Conservation (phyloP, 2,329 filamentous ascomycete species). For the Sporothrix protearum region DNA sequence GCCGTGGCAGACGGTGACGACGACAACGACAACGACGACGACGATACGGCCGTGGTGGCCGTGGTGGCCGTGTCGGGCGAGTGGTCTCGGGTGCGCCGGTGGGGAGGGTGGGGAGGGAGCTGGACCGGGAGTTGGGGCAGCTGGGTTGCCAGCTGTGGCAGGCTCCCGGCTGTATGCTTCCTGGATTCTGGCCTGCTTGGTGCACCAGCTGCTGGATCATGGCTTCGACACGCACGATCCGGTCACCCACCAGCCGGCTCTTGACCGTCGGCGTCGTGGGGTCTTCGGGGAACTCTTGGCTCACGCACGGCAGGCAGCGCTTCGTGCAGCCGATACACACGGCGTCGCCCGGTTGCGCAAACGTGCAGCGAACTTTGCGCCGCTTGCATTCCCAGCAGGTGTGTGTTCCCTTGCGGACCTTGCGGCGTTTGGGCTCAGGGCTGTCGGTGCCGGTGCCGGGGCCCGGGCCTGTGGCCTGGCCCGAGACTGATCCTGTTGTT, state of each 20-base stretch:
- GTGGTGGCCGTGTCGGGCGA: background rate
- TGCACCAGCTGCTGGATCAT: slow-evolving; percentile 24
- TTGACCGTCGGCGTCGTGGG: slow-evolving; percentile 18
- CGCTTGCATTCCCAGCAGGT: slow-evolving; percentile 58
- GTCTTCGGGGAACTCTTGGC: slow-evolving; percentile 46
- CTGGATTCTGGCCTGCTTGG: slow-evolving; percentile 11
- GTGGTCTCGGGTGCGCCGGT: background rate
- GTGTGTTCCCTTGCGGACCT: slow-evolving; percentile 37
- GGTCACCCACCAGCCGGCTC: slow-evolving; percentile 27
- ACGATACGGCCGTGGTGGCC: background rate
- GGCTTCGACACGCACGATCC: slow-evolving; percentile 24
- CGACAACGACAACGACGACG: background rate
- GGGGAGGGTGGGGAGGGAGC: background rate
- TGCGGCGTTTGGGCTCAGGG: slow-evolving; percentile 20
- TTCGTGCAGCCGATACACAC: slow-evolving; percentile 46
- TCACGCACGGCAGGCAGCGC: slow-evolving; percentile 42
- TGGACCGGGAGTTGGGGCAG: slow-evolving; percentile 18
- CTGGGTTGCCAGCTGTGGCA: background rate
- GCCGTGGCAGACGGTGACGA: background rate
- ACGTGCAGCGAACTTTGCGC: slow-evolving; percentile 51
- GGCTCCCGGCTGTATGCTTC: background rate
- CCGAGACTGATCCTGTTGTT: background rate
- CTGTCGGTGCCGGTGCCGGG: background rate
- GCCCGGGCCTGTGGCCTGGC: background rate
- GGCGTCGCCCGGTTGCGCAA: slow-evolving; percentile 34